Evolutionary conservation across 352 stramenopile species (phyloP), one percentile per base, ranked within the genome.

Genomic region (Paralagenidium karlingii): DNA sequence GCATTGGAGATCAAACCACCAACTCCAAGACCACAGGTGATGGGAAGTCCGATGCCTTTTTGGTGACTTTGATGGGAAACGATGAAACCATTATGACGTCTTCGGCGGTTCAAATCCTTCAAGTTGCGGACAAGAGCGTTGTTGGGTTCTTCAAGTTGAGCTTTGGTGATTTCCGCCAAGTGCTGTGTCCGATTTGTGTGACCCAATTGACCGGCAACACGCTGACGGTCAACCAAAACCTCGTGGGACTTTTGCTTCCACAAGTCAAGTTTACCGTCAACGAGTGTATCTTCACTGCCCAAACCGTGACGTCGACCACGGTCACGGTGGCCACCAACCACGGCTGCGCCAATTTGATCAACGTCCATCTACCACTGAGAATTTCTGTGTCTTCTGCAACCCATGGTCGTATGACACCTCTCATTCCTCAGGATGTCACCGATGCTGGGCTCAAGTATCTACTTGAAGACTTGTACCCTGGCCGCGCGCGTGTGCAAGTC

Each of bases 41-140:
- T 39, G 68, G 89, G 15, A 64, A 59, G 38, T 95, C 82, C 1
- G 93, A 98, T 44, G 79, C 68, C 11, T 98, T 98, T 58, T 43
- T 97, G 2, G 75, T 95, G 5, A 81, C 69, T 0, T 63, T 98
- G 8, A 58, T 43, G 0, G 69, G 85, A 13, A 52, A 49, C 40
- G 16, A 64, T 1, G 74, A 97, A 40, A 65, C 55, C 0, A 68
- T 95, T 11, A 49, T 54, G 18, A 93, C 89, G 3, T 97, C 89
- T 1, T 94, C 80, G 25, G 88, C 90, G 3, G 80, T 97, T 13
- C 73, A 97, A 52, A 63, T 53, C 2, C 41, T 91, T 13, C 47
- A 57, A 12, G 56, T 58, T 1, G 40, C 50, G 0, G 50, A 70
- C 39, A 41, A 46, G 0, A 50, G 24, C 0, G 51, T 51, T 13